Conservation (phyloP, 2,329 filamentous ascomycete genomes). For the Fusarium tuaranense region DNA sequence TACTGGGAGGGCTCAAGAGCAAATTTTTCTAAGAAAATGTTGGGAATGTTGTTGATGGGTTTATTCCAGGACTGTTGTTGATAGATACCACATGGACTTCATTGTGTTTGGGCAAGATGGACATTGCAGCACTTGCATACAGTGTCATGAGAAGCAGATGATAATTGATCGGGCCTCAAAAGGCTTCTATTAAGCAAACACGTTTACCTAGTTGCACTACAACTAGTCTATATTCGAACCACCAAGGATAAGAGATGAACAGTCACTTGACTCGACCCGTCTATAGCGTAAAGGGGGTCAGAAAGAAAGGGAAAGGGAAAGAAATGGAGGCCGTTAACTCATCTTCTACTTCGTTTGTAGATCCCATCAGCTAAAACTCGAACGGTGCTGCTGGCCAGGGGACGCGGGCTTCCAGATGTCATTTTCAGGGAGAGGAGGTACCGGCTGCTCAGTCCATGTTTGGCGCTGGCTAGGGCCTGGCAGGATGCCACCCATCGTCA, state of each 20-base stretch:
- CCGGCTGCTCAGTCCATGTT: neutral
- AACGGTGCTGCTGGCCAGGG: neutral
- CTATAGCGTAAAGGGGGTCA: neutral
- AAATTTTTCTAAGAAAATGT: slow-evolving; percentile 59
- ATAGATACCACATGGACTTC: slow-evolving; percentile 23
- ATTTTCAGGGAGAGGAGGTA: neutral
- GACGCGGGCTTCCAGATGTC: neutral
- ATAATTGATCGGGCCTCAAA: neutral
- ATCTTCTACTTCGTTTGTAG: neutral
- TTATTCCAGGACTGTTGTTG: neutral
- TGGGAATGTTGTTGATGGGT: neutral
- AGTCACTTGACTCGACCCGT: neutral
- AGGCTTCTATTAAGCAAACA: neutral
- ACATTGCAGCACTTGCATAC: neutral
- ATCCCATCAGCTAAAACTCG: neutral
- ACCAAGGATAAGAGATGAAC: neutral
- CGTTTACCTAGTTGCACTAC: neutral
- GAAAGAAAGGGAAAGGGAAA: neutral
- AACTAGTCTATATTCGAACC: neutral
- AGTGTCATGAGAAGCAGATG: neutral
- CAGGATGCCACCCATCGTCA: neutral
- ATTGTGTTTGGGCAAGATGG: neutral
- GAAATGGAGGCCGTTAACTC: neutral
- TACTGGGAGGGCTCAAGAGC: slow-evolving; percentile 76
- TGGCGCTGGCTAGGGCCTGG: neutral